These are phyloP conservation scores for Clarkia xantiana DNA, from an alignment of 345 rosid species.

Conservation along the genomic window DNA sequence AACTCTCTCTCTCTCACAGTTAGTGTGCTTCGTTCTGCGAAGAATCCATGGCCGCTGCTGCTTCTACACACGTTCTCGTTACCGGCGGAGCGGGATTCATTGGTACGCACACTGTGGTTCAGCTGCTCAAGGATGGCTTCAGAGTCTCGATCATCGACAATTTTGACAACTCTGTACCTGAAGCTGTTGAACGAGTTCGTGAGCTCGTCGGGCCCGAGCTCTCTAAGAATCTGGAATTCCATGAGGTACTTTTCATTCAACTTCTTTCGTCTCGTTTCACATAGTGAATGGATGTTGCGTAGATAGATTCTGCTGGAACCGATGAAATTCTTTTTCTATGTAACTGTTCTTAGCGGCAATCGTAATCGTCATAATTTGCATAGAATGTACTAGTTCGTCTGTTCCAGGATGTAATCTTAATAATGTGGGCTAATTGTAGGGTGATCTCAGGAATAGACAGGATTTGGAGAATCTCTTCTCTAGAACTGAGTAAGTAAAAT, in stretches of 20 bases:
- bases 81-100: slow-evolving; percentile 98
- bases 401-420: too few species aligned
- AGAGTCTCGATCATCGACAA: slow-evolving; percentile 74
- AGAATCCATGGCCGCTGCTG: too few species aligned
- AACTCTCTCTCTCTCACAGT: too few species aligned
- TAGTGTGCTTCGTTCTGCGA: too few species aligned
- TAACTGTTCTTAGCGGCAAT: too few species aligned
- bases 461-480: slow-evolving; percentile 81
- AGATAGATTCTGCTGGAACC: too few species aligned
- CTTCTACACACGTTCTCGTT: slow-evolving; percentile 32
- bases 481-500: slow-evolving; percentile 30
- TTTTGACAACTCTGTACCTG: slow-evolving; percentile 62
- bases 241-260: slow-evolving; percentile 27
- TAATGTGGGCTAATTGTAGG: slow-evolving; percentile 26
- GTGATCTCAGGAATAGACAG: slow-evolving; percentile 73
- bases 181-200: slow-evolving; percentile 68
- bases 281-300: too few species aligned
- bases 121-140: slow-evolving; percentile 69
- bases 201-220: slow-evolving; percentile 71
- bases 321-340: too few species aligned
- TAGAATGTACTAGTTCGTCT: too few species aligned
- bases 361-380: too few species aligned
- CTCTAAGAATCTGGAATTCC: slow-evolving; percentile 58
- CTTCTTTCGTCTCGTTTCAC: too few species aligned
- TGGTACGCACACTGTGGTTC: slow-evolving; percentile 80